Evolutionary conservation across 495 filamentous ascomycete genomes (phyloP), one percentile per base, ranked within the genome.

Genomic region (Lepidopterella palustris): DNA sequence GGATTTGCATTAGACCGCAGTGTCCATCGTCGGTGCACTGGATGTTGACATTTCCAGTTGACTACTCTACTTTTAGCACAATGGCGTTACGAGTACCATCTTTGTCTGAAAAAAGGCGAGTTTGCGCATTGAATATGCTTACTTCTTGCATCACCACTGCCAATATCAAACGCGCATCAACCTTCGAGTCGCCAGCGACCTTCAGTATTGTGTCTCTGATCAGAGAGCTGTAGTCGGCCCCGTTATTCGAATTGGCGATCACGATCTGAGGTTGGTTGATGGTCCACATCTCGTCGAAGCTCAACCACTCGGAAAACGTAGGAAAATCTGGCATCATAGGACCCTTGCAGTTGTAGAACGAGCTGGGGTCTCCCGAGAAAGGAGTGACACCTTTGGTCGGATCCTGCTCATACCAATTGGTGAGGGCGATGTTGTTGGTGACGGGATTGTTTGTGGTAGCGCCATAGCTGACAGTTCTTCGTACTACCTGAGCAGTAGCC

Each of bases 111-210:
- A 35, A 35, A 13, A 13, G 31, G 31, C 13, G 31, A 35, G 13
- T 10, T 10, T 1, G 45, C 45, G n/a, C 11, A 23, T 24, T 5
- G n/a, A 24, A 10, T 5, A 23, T 10, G 11, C 13, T 3, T 49
- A 49, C 45, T 21, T 49, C 45, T 49, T 49, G n/a, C 45, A 49
- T 18, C 11, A 49, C 23, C n/a, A 49, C n/a, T 18, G 45, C 45
- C 1, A 49, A 21, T 18, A 49, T 49, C 11, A 49, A 21, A 3
- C 45, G 45, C 3, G 45, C 45, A 10, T 49, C 45, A 3, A 49
- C 45, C 23, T 49, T 18, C n/a, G 4, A 21, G 21, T 21, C n/a
- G 9, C 10, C 3, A 24, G 45, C n/a, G 15, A 49, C 45, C 45
- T 21, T 21, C 45, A 18, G n/a, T 49, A 49, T 49, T 10, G n/a